Evolutionary conservation across 2,329 filamentous ascomycete genomes (phyloP), one percentile per base, ranked within the genome.

Genomic region (Dichotomopilus funicola): DNA sequence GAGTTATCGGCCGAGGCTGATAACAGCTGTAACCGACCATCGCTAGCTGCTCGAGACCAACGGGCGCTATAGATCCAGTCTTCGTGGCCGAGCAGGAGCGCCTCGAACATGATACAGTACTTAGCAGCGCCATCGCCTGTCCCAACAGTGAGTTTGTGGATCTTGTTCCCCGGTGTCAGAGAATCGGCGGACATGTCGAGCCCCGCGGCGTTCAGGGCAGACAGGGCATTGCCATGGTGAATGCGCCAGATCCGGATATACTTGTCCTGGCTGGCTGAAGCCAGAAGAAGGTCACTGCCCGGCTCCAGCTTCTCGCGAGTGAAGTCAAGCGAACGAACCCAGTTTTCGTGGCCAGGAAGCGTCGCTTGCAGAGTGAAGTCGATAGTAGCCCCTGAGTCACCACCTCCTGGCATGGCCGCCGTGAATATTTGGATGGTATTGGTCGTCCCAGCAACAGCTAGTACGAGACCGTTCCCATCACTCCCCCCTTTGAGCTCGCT

Each of bases 1-100:
- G 94, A 96, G 68, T 96, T 97, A 68, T 99, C 94, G 3, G 94
- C 94, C 3, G 94, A 97, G 0, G 92, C 86, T 1, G 92, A 91
- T 3, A 99, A 80, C 7, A 96, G 80, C 63, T 88, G 89, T 10
- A 88, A 76, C 57, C 78, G 82, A 13, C 68, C 72, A 49, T 70
- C 41, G 12, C 19, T 27, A 27, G 54, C 51, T 1, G 44, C 75
- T 69, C 6, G 77, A 57, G 81, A 79, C 91, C 91, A 96, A 53
- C 78, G 77, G 1, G 89, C 86, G 54, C 88, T 95, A 71, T 96
- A 97, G 55, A 99, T 92, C 94, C 94, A 99, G 66, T 99, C 94
- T 68, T 99, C 94, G 67, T 99, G 94, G 7, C 94, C 94, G 2
- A 99, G 81, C 5, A 99, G 79, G 2, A 99, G 76, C 1, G 94